These are phyloP conservation scores for Penicillium tannophilum DNA, from an alignment of 495 filamentous ascomycete species.

Conservation along the genomic window DNA sequence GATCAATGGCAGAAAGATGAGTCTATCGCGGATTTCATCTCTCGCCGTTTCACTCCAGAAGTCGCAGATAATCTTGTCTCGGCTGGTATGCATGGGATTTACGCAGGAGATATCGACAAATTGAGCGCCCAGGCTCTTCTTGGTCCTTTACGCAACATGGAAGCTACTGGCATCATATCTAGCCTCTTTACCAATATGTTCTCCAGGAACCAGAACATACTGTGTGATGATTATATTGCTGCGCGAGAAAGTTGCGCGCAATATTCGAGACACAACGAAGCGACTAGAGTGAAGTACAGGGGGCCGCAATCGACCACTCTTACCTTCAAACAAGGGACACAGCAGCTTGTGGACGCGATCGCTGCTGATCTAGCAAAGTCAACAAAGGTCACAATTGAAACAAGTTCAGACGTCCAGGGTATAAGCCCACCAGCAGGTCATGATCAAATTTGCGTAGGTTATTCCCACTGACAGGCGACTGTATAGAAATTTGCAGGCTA, in stretches of 20 bases:
- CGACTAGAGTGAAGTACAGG: no score
- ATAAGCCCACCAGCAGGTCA: not conserved
- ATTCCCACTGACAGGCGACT: not conserved
- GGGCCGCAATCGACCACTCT: constrained; percentile 50
- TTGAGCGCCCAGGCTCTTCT: constrained; percentile 71
- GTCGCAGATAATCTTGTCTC: constrained; percentile 77
- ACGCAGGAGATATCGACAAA: constrained; percentile 85
- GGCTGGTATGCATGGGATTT: constrained; percentile 84
- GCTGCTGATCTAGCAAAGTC: constrained; percentile 28
- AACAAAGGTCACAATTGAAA: constrained; percentile 32
- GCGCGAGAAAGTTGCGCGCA: not conserved
- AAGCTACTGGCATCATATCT: constrained; percentile 38
- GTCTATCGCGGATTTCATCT: constrained; percentile 71
- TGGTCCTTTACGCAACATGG: constrained; percentile 53
- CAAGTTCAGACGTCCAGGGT: constrained; percentile 21
- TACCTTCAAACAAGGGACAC: constrained; percentile 41
- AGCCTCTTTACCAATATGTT: constrained; percentile 15
- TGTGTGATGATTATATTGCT: constrained; percentile 37
- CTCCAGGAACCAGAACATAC: constrained; percentile 8
- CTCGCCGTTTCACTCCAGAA: constrained; percentile 53
- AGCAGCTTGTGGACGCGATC: constrained; percentile 38
- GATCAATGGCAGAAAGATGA: constrained; percentile 55
- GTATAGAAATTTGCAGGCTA: constrained; percentile 1
- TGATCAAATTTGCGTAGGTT: constrained; percentile 6
- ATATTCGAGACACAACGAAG: not conserved